Evolutionary conservation across 1,284 basidiomycete species (phyloP).

Genomic region (Kalmanozyma brasiliensis): DNA sequence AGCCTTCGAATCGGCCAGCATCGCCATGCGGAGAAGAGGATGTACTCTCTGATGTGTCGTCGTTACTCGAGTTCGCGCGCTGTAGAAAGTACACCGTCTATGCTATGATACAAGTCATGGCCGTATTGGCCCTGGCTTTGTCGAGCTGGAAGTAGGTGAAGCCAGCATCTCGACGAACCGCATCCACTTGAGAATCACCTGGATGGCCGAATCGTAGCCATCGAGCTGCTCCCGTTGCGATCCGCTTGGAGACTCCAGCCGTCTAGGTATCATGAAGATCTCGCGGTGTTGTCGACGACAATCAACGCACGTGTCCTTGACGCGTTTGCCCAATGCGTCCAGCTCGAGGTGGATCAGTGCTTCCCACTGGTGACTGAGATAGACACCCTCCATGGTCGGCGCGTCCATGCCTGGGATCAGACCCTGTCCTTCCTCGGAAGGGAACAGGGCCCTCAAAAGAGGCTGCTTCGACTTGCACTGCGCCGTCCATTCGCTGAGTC

Average conservation of each 20-base stretch:
- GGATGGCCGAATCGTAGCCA: slow-evolving; percentile 23
- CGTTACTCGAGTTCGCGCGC: no score
- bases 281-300: slow-evolving; percentile 48
- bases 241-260: not conserved
- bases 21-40: no score
- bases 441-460: slow-evolving; percentile 26
- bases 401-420: slow-evolving; percentile 33
- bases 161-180: slow-evolving; percentile 24
- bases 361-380: slow-evolving; percentile 52
- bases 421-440: slow-evolving; percentile 18
- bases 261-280: slow-evolving; percentile 50
- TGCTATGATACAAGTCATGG: no score
- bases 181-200: slow-evolving; percentile 41
- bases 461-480: slow-evolving; percentile 50
- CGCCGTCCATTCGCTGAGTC: slow-evolving; percentile 46
- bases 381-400: slow-evolving; percentile 14
- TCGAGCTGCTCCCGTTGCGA: not conserved
- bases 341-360: slow-evolving; percentile 51
- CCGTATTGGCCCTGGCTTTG: no score
- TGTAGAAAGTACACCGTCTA: no score
- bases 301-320: slow-evolving; percentile 41
- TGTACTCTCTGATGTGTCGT: no score
- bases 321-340: slow-evolving; percentile 15
- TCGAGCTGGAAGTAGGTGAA: not conserved
- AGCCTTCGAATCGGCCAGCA: no score